phyloP scores from a whole-genome alignment of 2,329 filamentous ascomycete genomes.

The Fusarium goolgardi region DNA sequence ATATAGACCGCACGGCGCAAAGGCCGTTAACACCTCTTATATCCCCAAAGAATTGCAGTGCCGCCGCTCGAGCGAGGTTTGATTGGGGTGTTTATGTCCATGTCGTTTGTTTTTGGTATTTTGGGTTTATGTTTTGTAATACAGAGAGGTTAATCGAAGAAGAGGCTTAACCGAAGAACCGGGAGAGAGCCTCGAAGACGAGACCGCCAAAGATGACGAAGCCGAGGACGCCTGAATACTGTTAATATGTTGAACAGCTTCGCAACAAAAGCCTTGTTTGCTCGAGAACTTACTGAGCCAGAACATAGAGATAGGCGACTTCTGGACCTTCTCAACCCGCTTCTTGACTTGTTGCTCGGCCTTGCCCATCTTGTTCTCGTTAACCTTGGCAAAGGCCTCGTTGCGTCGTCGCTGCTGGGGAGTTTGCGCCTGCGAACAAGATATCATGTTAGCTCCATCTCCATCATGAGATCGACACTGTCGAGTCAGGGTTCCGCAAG shows the following conservation, averaged over 20 bases:
- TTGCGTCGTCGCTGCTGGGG: constrained; percentile 85
- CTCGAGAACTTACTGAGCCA: constrained; percentile 66
- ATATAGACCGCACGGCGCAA: constrained; percentile 11
- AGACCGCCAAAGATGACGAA: constrained; percentile 72
- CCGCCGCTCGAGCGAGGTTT: constrained; percentile 10
- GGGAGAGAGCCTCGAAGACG: constrained; percentile 67
- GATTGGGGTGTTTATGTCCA: constrained; percentile 14
- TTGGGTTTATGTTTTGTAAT: constrained; percentile 19
- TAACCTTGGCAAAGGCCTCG: constrained; percentile 78
- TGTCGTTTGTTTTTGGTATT: constrained; percentile 5
- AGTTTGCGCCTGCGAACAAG: constrained; percentile 75
- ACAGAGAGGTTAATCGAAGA: constrained; percentile 1
- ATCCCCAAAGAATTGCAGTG: constrained; percentile 12
- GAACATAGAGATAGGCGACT: constrained; percentile 72
- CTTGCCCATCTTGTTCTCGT: constrained; percentile 81
- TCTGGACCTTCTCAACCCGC: constrained; percentile 64
- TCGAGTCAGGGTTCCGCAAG: background rate
- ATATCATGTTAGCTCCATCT: constrained; percentile 37
- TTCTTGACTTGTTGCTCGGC: constrained; percentile 73
- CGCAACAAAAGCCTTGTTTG: background rate
- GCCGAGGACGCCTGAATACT: constrained; percentile 62
- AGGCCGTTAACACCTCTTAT: constrained; percentile 7
- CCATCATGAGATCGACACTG: constrained; percentile 36
- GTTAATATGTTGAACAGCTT: constrained; percentile 19
- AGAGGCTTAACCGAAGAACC: constrained; percentile 58